Evolutionary conservation across 352 stramenopile genomes (phyloP).

Genomic region (Globisporangium nodosum): DNA sequence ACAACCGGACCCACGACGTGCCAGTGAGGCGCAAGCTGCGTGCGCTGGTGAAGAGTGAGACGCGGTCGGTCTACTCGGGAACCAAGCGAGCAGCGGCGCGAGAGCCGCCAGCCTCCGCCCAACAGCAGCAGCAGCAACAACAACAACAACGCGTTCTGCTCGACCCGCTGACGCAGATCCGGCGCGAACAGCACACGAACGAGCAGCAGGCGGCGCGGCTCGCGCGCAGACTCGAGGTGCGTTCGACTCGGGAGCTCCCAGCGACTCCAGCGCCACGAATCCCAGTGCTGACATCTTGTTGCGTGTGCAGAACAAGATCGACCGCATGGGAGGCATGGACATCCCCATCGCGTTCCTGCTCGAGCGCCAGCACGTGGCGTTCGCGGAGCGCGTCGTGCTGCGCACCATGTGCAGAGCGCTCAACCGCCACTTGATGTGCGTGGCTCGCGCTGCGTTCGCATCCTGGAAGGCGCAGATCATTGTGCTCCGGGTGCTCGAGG

Average conservation of each 20-base stretch:
- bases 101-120: background rate
- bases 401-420: background rate
- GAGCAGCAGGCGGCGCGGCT: background rate
- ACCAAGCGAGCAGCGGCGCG: no score
- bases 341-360: background rate
- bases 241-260: no score
- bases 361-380: background rate
- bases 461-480: background rate
- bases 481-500: background rate
- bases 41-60: background rate
- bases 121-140: background rate
- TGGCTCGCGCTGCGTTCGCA: background rate
- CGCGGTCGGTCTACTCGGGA: background rate
- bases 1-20: background rate
- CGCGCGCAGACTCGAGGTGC: background rate
- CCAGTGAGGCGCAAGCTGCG: background rate
- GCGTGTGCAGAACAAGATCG: background rate
- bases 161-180: background rate
- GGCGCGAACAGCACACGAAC: background rate
- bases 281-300: background rate
- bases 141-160: background rate
- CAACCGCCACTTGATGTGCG: background rate
- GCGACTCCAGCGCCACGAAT: no score
- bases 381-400: background rate
- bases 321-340: background rate